Conservation (phyloP, 73 alveolate genomes). For the Paraurostyla sp. region DNA sequence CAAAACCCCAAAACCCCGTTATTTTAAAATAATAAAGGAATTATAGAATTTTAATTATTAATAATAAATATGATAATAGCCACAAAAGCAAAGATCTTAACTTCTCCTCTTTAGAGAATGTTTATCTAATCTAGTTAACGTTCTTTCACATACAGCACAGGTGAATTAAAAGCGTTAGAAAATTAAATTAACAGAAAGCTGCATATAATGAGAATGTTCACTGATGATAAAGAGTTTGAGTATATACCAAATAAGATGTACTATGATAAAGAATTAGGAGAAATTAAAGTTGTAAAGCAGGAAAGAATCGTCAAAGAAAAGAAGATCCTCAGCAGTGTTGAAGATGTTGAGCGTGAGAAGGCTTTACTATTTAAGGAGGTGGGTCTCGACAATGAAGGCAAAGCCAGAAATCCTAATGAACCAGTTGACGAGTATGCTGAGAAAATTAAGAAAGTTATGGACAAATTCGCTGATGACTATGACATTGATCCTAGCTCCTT, state of each 20-base stretch:
- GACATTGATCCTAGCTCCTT: slow-evolving; percentile 54
- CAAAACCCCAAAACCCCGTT: slow-evolving; percentile 53
- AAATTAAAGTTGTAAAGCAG: neutral
- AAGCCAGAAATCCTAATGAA: neutral
- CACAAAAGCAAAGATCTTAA: neutral
- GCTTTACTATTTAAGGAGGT: slow-evolving; percentile 34
- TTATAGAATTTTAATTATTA: neutral
- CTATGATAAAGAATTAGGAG: slow-evolving; percentile 20
- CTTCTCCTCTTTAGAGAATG: neutral
- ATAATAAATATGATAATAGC: neutral
- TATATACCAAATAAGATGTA: slow-evolving; percentile 14
- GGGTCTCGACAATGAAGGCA: slow-evolving; percentile 23
- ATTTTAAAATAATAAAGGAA: neutral
- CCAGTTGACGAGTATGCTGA: slow-evolving; percentile 19
- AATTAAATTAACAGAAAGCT: neutral
- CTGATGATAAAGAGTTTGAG: neutral
- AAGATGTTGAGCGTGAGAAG: slow-evolving; percentile 42
- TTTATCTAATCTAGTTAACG: neutral
- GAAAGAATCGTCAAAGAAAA: neutral
- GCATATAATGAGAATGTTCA: neutral
- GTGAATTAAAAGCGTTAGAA: neutral
- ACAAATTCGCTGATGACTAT: slow-evolving; percentile 38
- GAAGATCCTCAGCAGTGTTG: slow-evolving; percentile 35
- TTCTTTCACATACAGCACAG: too few species aligned
- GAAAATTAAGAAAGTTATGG: neutral